A percentile compares a stretch with the other conserved stretches of the same genome.
Conservation (phyloP, 179 eudicot species). For the Nepenthes alata region DNA sequence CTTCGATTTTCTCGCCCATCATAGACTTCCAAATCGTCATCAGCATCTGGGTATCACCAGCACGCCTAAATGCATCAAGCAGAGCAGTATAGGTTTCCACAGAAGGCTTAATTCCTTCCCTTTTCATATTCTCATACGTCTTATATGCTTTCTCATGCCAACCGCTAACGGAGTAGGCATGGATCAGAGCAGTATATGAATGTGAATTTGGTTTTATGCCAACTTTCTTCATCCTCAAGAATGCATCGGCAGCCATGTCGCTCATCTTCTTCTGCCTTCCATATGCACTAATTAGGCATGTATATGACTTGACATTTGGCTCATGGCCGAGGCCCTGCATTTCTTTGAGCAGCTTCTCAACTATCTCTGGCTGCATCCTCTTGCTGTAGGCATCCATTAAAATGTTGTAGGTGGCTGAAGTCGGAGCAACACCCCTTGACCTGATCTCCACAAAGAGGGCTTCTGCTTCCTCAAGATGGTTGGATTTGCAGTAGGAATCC, state of each 20-base stretch:
- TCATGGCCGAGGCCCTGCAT: conserved; percentile 48
- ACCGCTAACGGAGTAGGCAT: conserved; percentile 64
- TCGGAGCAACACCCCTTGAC: conserved; percentile 47
- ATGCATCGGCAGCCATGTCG: conserved; percentile 87
- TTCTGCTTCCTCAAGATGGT: conserved; percentile 88
- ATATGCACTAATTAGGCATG: conserved; percentile 76
- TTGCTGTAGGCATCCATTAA: conserved; percentile 85
- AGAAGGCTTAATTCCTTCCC: conserved; percentile 68
- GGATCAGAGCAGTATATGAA: conserved; percentile 83
- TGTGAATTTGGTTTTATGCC: conserved; percentile 78
- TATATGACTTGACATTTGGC: conserved; percentile 74
- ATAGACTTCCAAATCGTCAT: conserved; percentile 84
- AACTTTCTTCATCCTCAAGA: conserved; percentile 70
- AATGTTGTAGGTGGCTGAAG: conserved; percentile 60
- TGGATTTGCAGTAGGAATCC: conserved; percentile 63
- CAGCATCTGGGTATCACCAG: conserved; percentile 65
- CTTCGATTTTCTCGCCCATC: conserved; percentile 59
- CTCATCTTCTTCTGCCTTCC: conserved; percentile 81
- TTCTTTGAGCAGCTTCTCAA: conserved; percentile 65
- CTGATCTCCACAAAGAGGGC: conserved; percentile 86
- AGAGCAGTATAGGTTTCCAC: conserved; percentile 83
- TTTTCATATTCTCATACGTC: conserved; percentile 64
- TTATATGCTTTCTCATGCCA: conserved; percentile 89
- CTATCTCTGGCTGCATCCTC: conserved; percentile 80
- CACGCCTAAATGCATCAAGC: conserved; percentile 82